These are phyloP conservation scores for sunflower (Helianthus annuus) DNA, from an alignment of 129 eudicot genomes.

Conservation along the genomic window DNA sequence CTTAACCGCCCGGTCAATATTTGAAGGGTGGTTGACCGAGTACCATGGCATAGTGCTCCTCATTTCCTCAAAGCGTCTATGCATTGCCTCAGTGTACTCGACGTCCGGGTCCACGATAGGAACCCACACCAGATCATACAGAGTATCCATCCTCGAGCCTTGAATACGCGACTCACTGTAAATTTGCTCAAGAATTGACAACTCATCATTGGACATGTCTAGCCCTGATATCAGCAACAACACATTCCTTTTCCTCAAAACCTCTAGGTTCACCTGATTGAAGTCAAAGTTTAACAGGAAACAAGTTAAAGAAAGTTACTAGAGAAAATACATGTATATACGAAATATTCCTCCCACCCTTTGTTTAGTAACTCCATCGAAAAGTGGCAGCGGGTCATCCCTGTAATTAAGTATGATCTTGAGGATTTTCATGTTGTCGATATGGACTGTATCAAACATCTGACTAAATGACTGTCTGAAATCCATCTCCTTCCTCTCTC, in stretches of 20 bases:
- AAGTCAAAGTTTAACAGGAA: not conserved
- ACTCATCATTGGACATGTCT: constrained; percentile 52
- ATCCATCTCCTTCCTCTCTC: constrained; percentile 50
- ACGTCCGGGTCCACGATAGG: constrained; percentile 52
- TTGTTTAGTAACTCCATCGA: too few relatives aligned
- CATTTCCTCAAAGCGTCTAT: constrained; percentile 40
- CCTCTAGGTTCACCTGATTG: constrained; percentile 59
- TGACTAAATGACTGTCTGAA: constrained; percentile 36
- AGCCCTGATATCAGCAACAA: constrained; percentile 68
- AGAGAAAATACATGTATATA: not conserved
- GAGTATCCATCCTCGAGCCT: constrained; percentile 38
- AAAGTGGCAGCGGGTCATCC: constrained; percentile 47
- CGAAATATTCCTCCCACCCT: too few relatives aligned
- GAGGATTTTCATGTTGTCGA: constrained; percentile 77
- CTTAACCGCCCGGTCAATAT: constrained; percentile 37
- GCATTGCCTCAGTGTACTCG: constrained; percentile 41
- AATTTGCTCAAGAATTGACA: constrained; percentile 46
- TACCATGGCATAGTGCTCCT: constrained; percentile 58
- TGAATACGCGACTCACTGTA: constrained; percentile 47
- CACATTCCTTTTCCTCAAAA: constrained; percentile 58
- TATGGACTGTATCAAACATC: constrained; percentile 51
- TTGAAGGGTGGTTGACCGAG: constrained; percentile 56
- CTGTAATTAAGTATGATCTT: constrained; percentile 43
- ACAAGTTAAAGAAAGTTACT: not conserved
- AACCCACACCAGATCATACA: constrained; percentile 60